Base-by-base conservation (phyloP, 2,329 filamentous ascomycete species). In the Beauveria rudraprayagi region DNA sequence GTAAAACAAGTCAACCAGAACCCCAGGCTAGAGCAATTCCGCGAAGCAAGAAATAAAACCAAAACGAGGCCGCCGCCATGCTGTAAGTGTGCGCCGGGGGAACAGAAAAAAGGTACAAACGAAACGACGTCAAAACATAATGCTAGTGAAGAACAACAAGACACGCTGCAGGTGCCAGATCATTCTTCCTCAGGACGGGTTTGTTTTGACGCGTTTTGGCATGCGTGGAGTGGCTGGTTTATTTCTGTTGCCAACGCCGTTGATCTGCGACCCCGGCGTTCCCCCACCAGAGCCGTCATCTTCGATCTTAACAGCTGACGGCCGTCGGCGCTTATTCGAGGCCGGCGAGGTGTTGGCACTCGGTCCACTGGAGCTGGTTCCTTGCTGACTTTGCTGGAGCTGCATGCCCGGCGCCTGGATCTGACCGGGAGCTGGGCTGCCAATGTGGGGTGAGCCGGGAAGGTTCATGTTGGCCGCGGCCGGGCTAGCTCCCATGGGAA, bases 391-490 rank as follows among this genome's bases (percentile, higher is more conserved):
- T 65, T 84, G 83, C 70, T 88, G 85, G 63, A 85, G 75, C 70
- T 85, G 83, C 85, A 88, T 88, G 64, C 78, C 78, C 24, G 85
- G 85, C 56, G 84, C 83, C 70, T 85, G 83, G 79, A 87, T 85
- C 57, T 81, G 78, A 17, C 81, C 83, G 16, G 82, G 80, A 19
- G 83, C 84, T 9, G 86, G 86, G 69, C 83, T 87, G 30, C 58
- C 80, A 61, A 78, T 67, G 59, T 85, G 83, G 56, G 84, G 84
- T 16, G 85, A 87, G 17, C 83, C 84, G 30, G 85, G 84, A 5
- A 87, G 77, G 67, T 82, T 79, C 65, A 86, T 79, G 66, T 87
- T 82, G n/a, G 77, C 76, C 37, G 80, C 73, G 14, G 83, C 83
- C 24, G 85, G 85, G 64, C 83, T 87, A 40, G 82, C 78, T 16